Percentiles rank a stretch among this genome's conserved stretches.
These are phyloP conservation scores for Gloeostereum incarnatum DNA, from an alignment of 768 basidiomycete species.

Conservation along the genomic window DNA sequence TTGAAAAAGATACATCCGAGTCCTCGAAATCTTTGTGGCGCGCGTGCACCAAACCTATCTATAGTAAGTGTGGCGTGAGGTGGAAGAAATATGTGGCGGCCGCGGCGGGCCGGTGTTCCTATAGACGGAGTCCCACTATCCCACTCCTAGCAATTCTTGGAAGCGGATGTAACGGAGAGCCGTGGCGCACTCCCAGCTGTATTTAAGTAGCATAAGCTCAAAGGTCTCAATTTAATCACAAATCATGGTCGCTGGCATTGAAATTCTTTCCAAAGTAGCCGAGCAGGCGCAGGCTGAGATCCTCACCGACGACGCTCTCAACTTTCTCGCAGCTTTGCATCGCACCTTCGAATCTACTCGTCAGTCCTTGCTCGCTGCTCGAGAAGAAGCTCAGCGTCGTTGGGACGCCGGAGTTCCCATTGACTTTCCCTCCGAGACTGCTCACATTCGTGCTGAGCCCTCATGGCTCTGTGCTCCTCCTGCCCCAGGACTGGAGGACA, in stretches of 20 bases:
- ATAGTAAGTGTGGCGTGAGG: too few relatives aligned
- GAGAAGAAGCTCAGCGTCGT: constrained; percentile 67
- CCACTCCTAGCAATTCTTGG: too few relatives aligned
- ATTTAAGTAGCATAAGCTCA: too few relatives aligned
- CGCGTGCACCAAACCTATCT: too few relatives aligned
- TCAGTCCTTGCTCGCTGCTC: constrained; percentile 69
- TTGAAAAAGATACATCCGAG: too few relatives aligned
- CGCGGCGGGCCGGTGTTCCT: too few relatives aligned
- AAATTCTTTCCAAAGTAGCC: constrained; percentile 55
- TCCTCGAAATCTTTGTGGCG: too few relatives aligned
- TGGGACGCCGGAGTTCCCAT: constrained; percentile 74
- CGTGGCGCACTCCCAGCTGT: too few relatives aligned
- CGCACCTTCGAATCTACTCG: constrained; percentile 87
- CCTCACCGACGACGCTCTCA: constrained; percentile 78
- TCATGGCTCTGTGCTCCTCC: constrained; percentile 91
- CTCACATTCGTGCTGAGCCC: constrained; percentile 78
- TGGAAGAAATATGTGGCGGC: too few relatives aligned
- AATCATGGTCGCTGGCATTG: constrained; percentile 53
- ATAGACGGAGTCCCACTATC: too few relatives aligned
- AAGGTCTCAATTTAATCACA: constrained; percentile 31
- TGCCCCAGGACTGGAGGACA: constrained; percentile 87
- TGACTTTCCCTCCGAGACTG: constrained; percentile 86
- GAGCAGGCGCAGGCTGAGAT: constrained; percentile 65
- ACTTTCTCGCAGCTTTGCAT: constrained; percentile 90
- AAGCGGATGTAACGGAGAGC: constrained; percentile 32